Base-by-base conservation (phyloP, 192 early-diverging fungal species). In the Gryganskiella cystojenkinii region DNA sequence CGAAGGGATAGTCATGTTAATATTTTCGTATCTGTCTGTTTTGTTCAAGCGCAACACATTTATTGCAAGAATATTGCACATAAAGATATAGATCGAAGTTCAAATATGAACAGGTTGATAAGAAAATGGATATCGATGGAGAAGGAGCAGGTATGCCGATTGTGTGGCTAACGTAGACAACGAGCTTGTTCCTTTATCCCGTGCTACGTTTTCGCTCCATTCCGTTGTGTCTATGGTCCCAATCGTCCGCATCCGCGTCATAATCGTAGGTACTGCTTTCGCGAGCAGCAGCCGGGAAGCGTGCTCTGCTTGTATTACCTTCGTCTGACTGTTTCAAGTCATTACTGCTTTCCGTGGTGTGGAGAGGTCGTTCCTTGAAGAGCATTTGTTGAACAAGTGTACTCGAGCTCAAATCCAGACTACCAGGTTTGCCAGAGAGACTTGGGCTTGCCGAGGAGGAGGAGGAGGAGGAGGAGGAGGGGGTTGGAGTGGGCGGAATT, bases 361-460 rank as follows among this genome's bases (percentile, higher is more conserved):
- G 74, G 4, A 66, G 74, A 27, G 61, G 45, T 14, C 74, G 65
- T 20, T 78, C 74, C 55, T 59, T 57, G 20, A 78, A 78, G 24
- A 78, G 61, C 74, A 78, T 78, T 33, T 78, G 74, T 33, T 78
- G 74, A 5, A 78, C 74, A 4, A 78, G 43, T 45, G 74, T 78
- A 37, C 74, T 78, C n/a, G 74, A 78, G 24, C 74, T 78, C 59
- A 78, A 25, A 44, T 78, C 74, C 15, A 78, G 33, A 27, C 74
- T 65, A 0, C 74, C 74, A 2, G 74, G 65, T 28, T 64, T 78
- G 22, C 28, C 69, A 2, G 61, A 37, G 19, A 40, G 11, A 33
- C 31, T 22, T 20, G 30, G 11, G 52, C 24, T 14, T 20, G 14
- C n/a, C 35, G 51, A 19, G 5, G 65, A 46, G 11, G 67, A 27